Base-by-base conservation (phyloP, 116 monocot species). In the Papilionanthe hybrid region DNA sequence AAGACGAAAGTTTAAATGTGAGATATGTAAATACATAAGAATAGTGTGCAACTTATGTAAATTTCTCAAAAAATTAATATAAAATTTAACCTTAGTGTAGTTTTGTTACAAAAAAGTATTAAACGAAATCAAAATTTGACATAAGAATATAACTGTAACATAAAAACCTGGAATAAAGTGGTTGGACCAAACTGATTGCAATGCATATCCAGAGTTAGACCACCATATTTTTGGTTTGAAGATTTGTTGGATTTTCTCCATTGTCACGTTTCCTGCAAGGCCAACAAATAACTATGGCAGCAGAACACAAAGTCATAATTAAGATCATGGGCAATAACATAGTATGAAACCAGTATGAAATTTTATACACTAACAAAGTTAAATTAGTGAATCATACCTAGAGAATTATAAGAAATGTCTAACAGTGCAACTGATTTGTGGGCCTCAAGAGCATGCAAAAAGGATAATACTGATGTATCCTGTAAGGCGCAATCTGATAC, bases 181-280 rank as follows among this genome's bases (percentile, higher is more conserved):
- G 93, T 94, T 76, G 98, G 98, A 75, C 98, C 95, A 77, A 98
- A 93, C 29, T 84, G 87, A 85, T 98, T 98, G 77, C 90, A 89
- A 74, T 98, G 98, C 65, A 98, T 82, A 84, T 98, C 98, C 47
- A 98, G 79, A 12, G 88, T 90, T 87, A 98, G 84, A 66, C 94
- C 93, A 79, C 98, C 98, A 88, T 98, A 98, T 75, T 83, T 93
- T 80, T 98, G 98, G 82, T 79, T 86, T 72, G 95, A 94, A 63
- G 87, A 84, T 90, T 42, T 91, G 82, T 74, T 89, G 84, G 60
- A 98, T 89, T 78, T 83, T 94, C 83, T 93, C 98, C 87, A 98
- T 87, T 67, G 98, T 94, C 76, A 88, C 90, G 84, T 98, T 98
- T 19, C 98, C 98, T 98, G 57, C 75, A 72, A 79, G 25, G 15